A percentile compares a stretch with the other conserved stretches of the same genome.
These are phyloP conservation scores for Boletus vermiculosoides DNA, from an alignment of 768 basidiomycete species.

Conservation along the genomic window DNA sequence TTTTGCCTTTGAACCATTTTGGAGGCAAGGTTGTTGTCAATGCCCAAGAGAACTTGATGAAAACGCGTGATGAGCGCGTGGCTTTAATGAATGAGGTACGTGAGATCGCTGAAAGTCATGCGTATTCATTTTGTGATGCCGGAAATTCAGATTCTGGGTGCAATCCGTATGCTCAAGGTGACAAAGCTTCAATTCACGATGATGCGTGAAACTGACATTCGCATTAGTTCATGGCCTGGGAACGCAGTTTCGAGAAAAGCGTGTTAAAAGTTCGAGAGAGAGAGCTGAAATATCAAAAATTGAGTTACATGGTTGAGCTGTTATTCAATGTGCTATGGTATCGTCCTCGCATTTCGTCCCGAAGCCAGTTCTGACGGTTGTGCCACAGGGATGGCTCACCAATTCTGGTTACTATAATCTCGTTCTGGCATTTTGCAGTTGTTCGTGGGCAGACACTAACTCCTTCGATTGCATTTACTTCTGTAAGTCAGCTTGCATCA, in stretches of 20 bases:
- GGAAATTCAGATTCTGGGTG: slow-evolving; percentile 61
- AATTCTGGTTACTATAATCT: slow-evolving; percentile 57
- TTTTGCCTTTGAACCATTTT: slow-evolving; percentile 78
- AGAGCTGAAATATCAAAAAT: slow-evolving; percentile 79
- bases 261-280: slow-evolving; percentile 72
- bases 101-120: neutral
- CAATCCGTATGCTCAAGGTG: slow-evolving; percentile 86
- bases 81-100: slow-evolving; percentile 83
- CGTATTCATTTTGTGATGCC: neutral
- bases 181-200: neutral
- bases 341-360: neutral
- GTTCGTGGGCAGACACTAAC: slow-evolving; percentile 66
- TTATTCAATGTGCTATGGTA: slow-evolving; percentile 58
- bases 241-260: slow-evolving; percentile 80
- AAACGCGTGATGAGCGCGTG: slow-evolving; percentile 86
- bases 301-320: slow-evolving; percentile 87
- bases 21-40: slow-evolving; percentile 76
- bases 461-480: slow-evolving; percentile 83
- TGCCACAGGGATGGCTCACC: slow-evolving; percentile 44
- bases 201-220: neutral
- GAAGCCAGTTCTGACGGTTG: neutral
- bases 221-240: slow-evolving; percentile 88
- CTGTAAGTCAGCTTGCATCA: slow-evolving; percentile 38
- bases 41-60: slow-evolving; percentile 87
- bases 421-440: slow-evolving; percentile 74